Base-by-base conservation (phyloP, 2,329 filamentous ascomycete species). In the Bipolaris gigantea region DNA sequence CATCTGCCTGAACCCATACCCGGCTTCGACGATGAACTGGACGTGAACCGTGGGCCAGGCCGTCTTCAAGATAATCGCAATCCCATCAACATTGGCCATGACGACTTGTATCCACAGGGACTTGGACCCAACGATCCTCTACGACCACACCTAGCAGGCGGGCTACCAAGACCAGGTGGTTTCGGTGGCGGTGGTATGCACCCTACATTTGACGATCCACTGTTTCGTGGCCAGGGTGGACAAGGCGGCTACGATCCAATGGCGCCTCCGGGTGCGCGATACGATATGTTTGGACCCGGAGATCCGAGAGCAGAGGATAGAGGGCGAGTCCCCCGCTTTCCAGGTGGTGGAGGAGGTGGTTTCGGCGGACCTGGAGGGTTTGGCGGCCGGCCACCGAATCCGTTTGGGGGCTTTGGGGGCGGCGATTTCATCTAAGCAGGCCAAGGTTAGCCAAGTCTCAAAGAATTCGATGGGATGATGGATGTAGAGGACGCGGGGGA, bases 1-100 rank as follows among this genome's bases (percentile, higher is more conserved):
- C 89, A 89, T 1, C 69, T 85, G 15, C 92, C 92, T 61, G 92
- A 96, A 62, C 85, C 88, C 0, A 92, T 93, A 0, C 94, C 94
- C 0, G 90, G 85, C 18, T 97, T 97, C 62, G 94, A 97, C 62
- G 93, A 99, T 71, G 92, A 97, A 68, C 88, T 91, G 66, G 90
- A 97, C 59, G 82, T 97, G 55, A 86, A 89, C 57, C 81, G 86
- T 1, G 89, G 86, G 2, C 83, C 86, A 9, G 79, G 81, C 3
- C 68, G 76, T 65, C 79, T 62, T 1, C 57, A 61, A 23, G 76
- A 79, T 6, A 81, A 79, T 23, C 76, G 80, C 13, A 81, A 83
- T 11, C 88, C 87, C 0, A 82, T 84, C 53, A 85, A 85, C 59
- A 89, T 96, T 45, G 94, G 94, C 2, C 87, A 93, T 35, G 84